These are phyloP conservation scores for Nyssa sinensis DNA, from an alignment of 148 eudicot species.

Conservation along the genomic window DNA sequence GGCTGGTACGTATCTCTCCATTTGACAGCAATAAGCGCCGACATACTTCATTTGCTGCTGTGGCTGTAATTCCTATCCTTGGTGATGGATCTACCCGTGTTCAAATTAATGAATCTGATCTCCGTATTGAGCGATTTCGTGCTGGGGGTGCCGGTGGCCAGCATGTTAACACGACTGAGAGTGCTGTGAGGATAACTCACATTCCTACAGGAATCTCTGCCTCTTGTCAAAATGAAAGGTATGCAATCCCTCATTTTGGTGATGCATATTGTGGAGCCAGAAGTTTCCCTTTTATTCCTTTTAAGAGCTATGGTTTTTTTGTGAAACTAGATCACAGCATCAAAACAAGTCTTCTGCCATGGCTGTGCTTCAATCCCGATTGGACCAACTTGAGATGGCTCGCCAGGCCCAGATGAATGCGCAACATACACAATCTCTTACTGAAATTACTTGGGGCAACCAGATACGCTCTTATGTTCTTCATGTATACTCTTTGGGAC, in stretches of 20 bases:
- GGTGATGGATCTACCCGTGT: constrained; percentile 66
- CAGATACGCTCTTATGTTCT: constrained; percentile 91
- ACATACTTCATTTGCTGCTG: constrained; percentile 97
- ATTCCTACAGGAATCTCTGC: constrained; percentile 87
- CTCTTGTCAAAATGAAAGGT: constrained; percentile 96
- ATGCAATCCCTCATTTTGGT: background rate
- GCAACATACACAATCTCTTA: constrained; percentile 86
- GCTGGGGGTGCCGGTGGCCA: constrained; percentile 99
- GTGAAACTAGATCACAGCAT: constrained; percentile 73
- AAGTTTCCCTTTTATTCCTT: background rate
- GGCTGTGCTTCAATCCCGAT: constrained; percentile 89
- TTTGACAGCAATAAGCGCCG: constrained; percentile 90
- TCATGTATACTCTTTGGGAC: constrained; percentile 53
- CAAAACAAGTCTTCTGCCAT: constrained; percentile 90
- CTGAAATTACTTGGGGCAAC: constrained; percentile 91
- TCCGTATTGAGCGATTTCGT: constrained; percentile 75
- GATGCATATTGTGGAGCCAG: background rate
- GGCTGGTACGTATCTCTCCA: constrained; percentile 89
- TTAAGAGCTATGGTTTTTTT: background rate
- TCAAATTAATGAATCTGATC: constrained; percentile 96
- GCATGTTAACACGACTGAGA: constrained; percentile 84
- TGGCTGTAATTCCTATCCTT: constrained; percentile 93
- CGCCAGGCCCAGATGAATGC: constrained; percentile 93
- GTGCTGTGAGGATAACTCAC: constrained; percentile 93
- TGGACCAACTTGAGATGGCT: constrained; percentile 92